A percentile compares a stretch with the other conserved stretches of the same genome.
Evolutionary conservation across 2,329 filamentous ascomycete species (phyloP).

Genomic region (Sporothrix pseudoabietina): DNA sequence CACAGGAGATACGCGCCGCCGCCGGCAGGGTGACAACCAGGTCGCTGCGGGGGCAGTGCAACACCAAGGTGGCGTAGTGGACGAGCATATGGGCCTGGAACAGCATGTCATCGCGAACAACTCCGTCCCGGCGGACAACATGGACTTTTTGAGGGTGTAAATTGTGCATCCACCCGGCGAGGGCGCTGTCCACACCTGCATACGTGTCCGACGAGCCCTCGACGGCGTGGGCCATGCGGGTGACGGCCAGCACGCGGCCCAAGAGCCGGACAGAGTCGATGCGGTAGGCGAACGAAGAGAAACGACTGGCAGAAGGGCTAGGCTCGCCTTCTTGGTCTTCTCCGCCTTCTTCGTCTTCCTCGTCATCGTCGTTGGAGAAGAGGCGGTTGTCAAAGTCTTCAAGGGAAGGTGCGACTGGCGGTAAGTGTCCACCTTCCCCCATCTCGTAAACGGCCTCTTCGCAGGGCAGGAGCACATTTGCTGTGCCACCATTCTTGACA

Average conservation of each 20-base stretch:
- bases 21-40: constrained; percentile 16
- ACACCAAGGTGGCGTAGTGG: constrained; percentile 22
- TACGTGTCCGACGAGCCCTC: background rate
- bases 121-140: constrained; percentile 50
- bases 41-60: constrained; percentile 27
- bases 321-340: background rate
- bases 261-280: constrained; percentile 65
- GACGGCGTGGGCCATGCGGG: background rate
- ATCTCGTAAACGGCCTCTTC: constrained; percentile 6
- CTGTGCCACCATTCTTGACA: background rate
- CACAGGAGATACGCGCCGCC: constrained; percentile 12
- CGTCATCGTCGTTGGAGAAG: constrained; percentile 5
- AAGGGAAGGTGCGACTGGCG: background rate
- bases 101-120: constrained; percentile 65
- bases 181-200: constrained; percentile 57
- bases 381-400: constrained; percentile 22
- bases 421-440: background rate
- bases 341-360: background rate
- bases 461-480: constrained; percentile 11
- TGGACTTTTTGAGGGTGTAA: constrained; percentile 55
- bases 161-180: constrained; percentile 64
- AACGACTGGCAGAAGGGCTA: constrained; percentile 41
- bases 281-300: constrained; percentile 63
- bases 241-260: constrained; percentile 52
- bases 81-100: constrained; percentile 67